Conservation (phyloP, 768 basidiomycete genomes). For the Lactifluus pinguis region DNA sequence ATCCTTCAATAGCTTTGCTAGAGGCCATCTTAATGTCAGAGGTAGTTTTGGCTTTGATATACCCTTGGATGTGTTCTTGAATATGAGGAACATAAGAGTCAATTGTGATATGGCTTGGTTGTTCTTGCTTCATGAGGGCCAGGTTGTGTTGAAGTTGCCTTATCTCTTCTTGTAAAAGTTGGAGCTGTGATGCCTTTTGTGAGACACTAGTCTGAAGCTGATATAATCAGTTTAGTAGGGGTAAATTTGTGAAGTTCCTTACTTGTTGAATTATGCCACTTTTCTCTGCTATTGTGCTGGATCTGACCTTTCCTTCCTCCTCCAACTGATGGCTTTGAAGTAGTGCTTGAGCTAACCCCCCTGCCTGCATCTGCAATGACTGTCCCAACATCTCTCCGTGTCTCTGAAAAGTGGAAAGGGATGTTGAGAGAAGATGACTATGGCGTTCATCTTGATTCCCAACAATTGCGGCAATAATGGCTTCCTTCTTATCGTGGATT, state of each 20-base stretch:
- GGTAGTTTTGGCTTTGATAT: background rate
- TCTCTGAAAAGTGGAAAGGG: background rate
- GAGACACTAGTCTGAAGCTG: conserved; percentile 5
- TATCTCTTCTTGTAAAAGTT: conserved; percentile 1
- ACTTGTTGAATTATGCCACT: conserved; percentile 3
- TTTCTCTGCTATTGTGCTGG: background rate
- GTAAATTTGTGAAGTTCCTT: background rate
- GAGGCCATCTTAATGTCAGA: background rate
- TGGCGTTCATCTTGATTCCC: background rate
- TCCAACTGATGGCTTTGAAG: conserved; percentile 4
- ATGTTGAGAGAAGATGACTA: background rate
- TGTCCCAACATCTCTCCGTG: background rate
- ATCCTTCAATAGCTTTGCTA: background rate
- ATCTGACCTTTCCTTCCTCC: background rate
- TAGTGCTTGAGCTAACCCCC: background rate
- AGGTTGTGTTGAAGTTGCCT: conserved; percentile 1
- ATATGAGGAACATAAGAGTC: background rate
- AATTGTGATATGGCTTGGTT: background rate
- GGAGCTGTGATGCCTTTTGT: conserved; percentile 1
- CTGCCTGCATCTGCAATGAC: background rate
- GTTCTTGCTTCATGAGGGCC: background rate
- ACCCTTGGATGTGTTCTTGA: background rate
- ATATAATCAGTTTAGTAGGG: background rate
- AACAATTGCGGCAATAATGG: conserved; percentile 2
- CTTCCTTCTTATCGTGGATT: background rate